Base-by-base conservation (phyloP, 129 eudicot genomes). In the Ambrosia trifida region DNA sequence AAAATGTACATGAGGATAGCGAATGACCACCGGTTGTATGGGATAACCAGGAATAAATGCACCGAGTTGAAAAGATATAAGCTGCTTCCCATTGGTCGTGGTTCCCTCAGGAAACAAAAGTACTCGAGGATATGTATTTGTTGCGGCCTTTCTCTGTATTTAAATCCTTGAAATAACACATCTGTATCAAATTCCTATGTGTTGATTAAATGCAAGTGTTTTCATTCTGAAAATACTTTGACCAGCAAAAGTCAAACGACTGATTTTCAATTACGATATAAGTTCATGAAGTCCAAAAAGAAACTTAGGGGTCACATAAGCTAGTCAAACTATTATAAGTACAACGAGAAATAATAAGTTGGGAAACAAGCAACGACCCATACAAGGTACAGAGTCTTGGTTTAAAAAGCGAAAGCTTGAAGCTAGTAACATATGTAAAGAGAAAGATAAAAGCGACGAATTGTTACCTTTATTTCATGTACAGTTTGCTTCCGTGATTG, bases 101-200 rank as follows among this genome's bases (percentile, higher is more conserved):
- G 99, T 94, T 78, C 99, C 99, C 83, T 94, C 99, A 1, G 99
- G 99, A 94, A 94, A 94, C 79, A 94, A 81, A 72, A 94, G 97
- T 82, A 94, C 80, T 40, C 97, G 85, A 72, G 99, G 97, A 90
- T 70, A 94, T 66, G 52, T 77, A 60, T 79, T 75, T 81, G 73
- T 72, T 36, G 99, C 85, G 7, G 99, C 99, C 79, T 94, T 94
- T 82, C 96, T 94, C 99, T 94, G 99, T 84, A 80, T 85, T 85
- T 74, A 94, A 50, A 80, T 86, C 96, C 99, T 90, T 84, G 76
- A 82, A 85, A 89, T 82, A 76, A 94, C 73, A 87, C 73, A 73
- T 89, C 91, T 87, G 96, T 90, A 94, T 94, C 99, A 94, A 85
- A 87, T 87, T 79, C 91, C 80, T 79, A 83, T 81, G 70, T 81